Evolutionary conservation across 2,329 filamentous ascomycete genomes (phyloP).

Genomic region (Alternaria metachromatica): DNA sequence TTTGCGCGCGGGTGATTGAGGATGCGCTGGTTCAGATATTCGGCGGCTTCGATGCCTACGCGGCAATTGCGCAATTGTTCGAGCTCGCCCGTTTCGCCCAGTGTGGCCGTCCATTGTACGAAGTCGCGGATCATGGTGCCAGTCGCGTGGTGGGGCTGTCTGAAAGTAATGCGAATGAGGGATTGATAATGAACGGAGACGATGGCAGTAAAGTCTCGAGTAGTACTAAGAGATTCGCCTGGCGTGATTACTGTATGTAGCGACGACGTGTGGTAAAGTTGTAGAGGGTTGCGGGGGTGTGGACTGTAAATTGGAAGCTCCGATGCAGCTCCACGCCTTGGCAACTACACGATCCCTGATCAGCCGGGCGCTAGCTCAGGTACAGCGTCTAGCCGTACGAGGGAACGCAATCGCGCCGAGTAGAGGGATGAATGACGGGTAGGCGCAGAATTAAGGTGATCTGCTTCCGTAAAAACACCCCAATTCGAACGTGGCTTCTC

Average conservation of each 20-base stretch:
- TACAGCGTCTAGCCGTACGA: constrained; percentile 7
- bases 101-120: constrained; percentile 63
- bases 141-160: constrained; percentile 19
- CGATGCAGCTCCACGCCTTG: constrained; percentile 15
- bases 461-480: background rate
- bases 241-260: background rate
- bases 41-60: constrained; percentile 86
- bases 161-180: background rate
- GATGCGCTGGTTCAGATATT: constrained; percentile 78
- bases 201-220: background rate
- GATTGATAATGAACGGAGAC: background rate
- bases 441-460: background rate
- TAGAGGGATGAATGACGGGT: background rate
- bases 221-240: background rate
- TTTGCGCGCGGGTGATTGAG: constrained; percentile 64
- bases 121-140: constrained; percentile 55
- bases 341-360: constrained; percentile 16
- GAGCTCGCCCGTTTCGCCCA: constrained; percentile 66
- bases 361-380: constrained; percentile 20
- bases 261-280: background rate
- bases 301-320: constrained; percentile 22
- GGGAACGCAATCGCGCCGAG: background rate
- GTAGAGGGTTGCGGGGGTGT: constrained; percentile 9
- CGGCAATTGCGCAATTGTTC: constrained; percentile 75
- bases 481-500: background rate